These are phyloP conservation scores for Galerina marginata DNA, from an alignment of 768 basidiomycete genomes.

Conservation along the genomic window DNA sequence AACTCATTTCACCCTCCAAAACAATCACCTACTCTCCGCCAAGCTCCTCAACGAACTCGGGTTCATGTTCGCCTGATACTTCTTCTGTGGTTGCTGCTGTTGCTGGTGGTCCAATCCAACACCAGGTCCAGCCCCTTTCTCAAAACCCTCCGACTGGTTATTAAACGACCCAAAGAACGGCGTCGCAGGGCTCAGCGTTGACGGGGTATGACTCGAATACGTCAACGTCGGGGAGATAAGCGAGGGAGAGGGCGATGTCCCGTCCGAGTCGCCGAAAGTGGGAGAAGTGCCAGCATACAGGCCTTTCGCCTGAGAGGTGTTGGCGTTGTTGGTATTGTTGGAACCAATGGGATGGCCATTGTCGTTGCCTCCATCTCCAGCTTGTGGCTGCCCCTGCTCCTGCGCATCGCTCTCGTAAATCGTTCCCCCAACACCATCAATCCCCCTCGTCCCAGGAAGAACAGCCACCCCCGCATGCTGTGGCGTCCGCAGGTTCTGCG, in stretches of 20 bases:
- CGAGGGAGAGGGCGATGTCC: slow-evolving; percentile 43
- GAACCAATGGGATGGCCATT: not conserved
- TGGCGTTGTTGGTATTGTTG: not conserved
- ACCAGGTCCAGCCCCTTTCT: slow-evolving; percentile 21
- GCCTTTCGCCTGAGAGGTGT: slow-evolving; percentile 20
- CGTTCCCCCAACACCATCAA: slow-evolving; percentile 21
- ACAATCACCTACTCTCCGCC: too few species aligned
- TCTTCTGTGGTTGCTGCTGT: slow-evolving; percentile 23
- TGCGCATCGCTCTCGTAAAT: slow-evolving; percentile 25
- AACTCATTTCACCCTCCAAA: too few species aligned
- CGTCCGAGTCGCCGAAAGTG: slow-evolving; percentile 28
- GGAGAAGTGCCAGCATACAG: slow-evolving; percentile 18
- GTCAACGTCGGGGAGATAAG: slow-evolving; percentile 72
- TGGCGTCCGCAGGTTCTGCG: slow-evolving; percentile 36
- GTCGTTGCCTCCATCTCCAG: not conserved
- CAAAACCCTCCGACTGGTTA: slow-evolving; percentile 36
- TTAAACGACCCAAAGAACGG: slow-evolving; percentile 72
- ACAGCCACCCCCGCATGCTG: slow-evolving; percentile 36
- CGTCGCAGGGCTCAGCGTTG: slow-evolving; percentile 72
- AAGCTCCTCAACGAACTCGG: slow-evolving; percentile 16
- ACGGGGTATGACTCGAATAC: slow-evolving; percentile 67
- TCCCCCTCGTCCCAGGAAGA: slow-evolving; percentile 24
- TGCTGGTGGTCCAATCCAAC: slow-evolving; percentile 20
- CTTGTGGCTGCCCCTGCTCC: slow-evolving; percentile 9
- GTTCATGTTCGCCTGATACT: slow-evolving; percentile 11